Evolutionary conservation across 1,139 yeast genomes (phyloP), one percentile per base, ranked within the genome.

Genomic region (Blastobotrys persicus): DNA sequence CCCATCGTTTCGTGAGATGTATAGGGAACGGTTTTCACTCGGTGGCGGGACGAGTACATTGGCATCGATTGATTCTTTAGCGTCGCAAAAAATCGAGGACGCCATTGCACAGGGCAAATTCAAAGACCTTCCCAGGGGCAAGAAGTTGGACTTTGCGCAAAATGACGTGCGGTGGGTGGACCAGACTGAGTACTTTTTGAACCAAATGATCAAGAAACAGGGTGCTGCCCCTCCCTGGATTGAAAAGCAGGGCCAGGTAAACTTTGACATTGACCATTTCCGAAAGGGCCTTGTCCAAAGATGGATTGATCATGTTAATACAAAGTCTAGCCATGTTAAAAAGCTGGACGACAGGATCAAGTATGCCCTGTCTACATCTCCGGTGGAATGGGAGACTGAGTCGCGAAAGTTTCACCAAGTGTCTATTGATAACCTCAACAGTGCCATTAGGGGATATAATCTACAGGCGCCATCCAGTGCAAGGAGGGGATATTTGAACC

Each of bases 221-320:
- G 89, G 87, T 43, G 82, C 86, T 0, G 72, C 83, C 9, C 96
- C 96, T 0, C 94, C 95, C 0, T 88, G 96, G 96, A 83, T 88
- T 31, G 95, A 88, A 59, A 81, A 78, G 48, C 96, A 88, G 65
- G 78, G 80, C 42, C 74, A 77, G 2, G 75, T 87, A 3, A 77
- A 76, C 44, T 55, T 61, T 1, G 77, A 76, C 33, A 72, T 85
- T 3, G 61, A 58, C 1, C 60, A 61, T 0, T 79, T 86, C 50
- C 65, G 88, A 19, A 42, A 37, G 11, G 40, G 35, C 7, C 31
- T 58, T 23, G 48, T 20, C 6, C 42, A 42, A 9, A 48, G 54
- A 7, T 60, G 61, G 60, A 40, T 37, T 13, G 43, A 52, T 58
- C 26, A 57, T 60, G 48, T 55, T 16, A 17, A 28, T 28, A 37